These are phyloP conservation scores for Eucalyptus tenuipes DNA, from an alignment of 345 rosid genomes.

Conservation along the genomic window DNA sequence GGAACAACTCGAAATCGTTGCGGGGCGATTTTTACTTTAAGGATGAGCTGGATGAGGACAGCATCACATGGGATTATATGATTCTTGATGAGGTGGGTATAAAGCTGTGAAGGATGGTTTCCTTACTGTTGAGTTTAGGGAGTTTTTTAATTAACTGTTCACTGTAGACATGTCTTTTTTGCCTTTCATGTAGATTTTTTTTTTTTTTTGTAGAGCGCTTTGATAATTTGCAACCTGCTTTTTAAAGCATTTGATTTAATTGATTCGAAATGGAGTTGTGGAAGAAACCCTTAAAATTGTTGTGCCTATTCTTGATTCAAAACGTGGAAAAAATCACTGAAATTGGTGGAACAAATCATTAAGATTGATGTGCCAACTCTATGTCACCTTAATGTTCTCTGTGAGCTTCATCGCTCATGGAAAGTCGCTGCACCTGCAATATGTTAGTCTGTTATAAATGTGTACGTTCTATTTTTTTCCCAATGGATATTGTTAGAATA, in stretches of 20 bases:
- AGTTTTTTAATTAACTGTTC: background rate
- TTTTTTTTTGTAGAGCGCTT: background rate
- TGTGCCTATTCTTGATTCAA: background rate
- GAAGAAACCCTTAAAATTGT: background rate
- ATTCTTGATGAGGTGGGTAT: conserved; percentile 84
- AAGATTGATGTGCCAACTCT: background rate
- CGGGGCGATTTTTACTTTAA: conserved; percentile 27
- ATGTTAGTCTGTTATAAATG: background rate
- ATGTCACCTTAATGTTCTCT: background rate
- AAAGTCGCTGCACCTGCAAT: background rate
- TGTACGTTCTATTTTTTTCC: background rate
- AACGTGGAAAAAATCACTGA: background rate
- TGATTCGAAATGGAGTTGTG: background rate
- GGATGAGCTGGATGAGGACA: conserved; percentile 50
- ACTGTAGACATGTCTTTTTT: background rate
- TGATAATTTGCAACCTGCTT: background rate
- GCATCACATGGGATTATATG: conserved; percentile 82
- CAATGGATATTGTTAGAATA: too few species aligned
- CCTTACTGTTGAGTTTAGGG: background rate
- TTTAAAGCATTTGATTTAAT: background rate
- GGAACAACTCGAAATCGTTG: conserved; percentile 71
- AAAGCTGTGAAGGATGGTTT: background rate
- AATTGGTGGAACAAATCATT: background rate
- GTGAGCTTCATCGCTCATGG: background rate
- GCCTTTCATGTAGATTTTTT: background rate